Evolutionary conservation across 2,329 filamentous ascomycete species (phyloP).

Genomic region (Graphium sp.): DNA sequence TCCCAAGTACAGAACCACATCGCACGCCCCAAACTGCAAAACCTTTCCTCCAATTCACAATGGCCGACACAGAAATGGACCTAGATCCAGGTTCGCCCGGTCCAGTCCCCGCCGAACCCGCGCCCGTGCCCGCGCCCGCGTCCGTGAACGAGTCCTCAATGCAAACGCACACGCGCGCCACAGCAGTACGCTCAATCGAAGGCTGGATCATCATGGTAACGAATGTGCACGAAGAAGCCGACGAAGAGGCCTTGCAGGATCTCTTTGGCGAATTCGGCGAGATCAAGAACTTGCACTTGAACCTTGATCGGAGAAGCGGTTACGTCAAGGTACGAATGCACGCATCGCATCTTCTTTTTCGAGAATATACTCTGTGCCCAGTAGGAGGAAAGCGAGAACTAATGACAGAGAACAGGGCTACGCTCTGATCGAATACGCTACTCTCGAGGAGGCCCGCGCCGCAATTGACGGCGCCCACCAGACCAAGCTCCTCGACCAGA

Average conservation of each 20-base stretch:
- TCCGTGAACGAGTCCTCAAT: constrained; percentile 42
- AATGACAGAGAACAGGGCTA: constrained; percentile 51
- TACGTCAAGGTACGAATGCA: constrained; percentile 56
- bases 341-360: background rate
- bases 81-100: constrained; percentile 26
- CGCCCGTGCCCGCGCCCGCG: constrained; percentile 15
- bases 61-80: constrained; percentile 44
- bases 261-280: constrained; percentile 72
- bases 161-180: constrained; percentile 57
- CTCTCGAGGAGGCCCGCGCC: constrained; percentile 61
- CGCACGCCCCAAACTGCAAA: no score
- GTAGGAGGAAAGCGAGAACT: background rate
- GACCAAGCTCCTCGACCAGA: constrained; percentile 67
- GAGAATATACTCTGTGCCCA: background rate
- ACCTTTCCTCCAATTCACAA: no score
- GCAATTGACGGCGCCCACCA: constrained; percentile 67
- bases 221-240: constrained; percentile 76
- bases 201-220: constrained; percentile 81
- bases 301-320: constrained; percentile 65
- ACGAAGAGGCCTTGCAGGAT: constrained; percentile 69
- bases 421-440: constrained; percentile 70
- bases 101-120: constrained; percentile 9
- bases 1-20: no score
- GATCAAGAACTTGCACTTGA: constrained; percentile 75
- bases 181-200: constrained; percentile 72